phyloP scores from a whole-genome alignment of 495 filamentous ascomycete genomes.

The Penicillium malachiteum region DNA sequence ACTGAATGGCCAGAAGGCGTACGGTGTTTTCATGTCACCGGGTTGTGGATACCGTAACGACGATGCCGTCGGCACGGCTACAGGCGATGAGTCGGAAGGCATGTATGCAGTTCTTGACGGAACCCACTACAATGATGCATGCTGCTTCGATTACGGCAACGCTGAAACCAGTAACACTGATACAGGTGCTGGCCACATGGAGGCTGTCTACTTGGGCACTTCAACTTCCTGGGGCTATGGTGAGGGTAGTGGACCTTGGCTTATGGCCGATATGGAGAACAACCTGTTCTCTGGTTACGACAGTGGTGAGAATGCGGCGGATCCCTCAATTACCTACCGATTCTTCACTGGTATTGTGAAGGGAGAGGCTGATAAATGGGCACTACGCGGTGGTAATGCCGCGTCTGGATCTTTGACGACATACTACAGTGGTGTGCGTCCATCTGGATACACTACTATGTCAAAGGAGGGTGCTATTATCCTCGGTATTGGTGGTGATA shows the following conservation, averaged over 20 bases:
- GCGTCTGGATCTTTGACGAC: slow-evolving; percentile 54
- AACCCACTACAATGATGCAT: slow-evolving; percentile 56
- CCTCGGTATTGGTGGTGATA: slow-evolving; percentile 59
- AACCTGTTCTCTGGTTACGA: slow-evolving; percentile 53
- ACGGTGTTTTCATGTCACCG: slow-evolving; percentile 57
- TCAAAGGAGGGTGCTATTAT: slow-evolving; percentile 60
- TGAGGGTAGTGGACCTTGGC: slow-evolving; percentile 54
- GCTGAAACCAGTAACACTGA: slow-evolving; percentile 54
- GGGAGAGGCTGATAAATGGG: slow-evolving; percentile 50
- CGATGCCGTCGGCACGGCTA: slow-evolving; percentile 46
- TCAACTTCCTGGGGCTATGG: slow-evolving; percentile 51
- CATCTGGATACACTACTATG: slow-evolving; percentile 59
- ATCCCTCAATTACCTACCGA: slow-evolving; percentile 48
- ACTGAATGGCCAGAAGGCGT: slow-evolving; percentile 56
- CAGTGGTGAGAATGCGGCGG: slow-evolving; percentile 37
- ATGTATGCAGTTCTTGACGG: slow-evolving; percentile 62
- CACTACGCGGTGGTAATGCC: slow-evolving; percentile 54
- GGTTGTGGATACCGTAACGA: slow-evolving; percentile 58
- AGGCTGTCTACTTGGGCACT: slow-evolving; percentile 58
- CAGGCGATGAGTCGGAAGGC: slow-evolving; percentile 52
- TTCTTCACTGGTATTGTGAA: slow-evolving; percentile 56
- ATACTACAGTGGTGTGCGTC: slow-evolving; percentile 53
- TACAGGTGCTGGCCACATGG: slow-evolving; percentile 60
- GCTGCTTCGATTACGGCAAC: slow-evolving; percentile 65
- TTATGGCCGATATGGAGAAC: slow-evolving; percentile 64